A percentile compares a stretch with the other conserved stretches of the same genome.
These are phyloP conservation scores for Candida ovalis DNA, from an alignment of 805 yeast genomes.

Conservation along the genomic window DNA sequence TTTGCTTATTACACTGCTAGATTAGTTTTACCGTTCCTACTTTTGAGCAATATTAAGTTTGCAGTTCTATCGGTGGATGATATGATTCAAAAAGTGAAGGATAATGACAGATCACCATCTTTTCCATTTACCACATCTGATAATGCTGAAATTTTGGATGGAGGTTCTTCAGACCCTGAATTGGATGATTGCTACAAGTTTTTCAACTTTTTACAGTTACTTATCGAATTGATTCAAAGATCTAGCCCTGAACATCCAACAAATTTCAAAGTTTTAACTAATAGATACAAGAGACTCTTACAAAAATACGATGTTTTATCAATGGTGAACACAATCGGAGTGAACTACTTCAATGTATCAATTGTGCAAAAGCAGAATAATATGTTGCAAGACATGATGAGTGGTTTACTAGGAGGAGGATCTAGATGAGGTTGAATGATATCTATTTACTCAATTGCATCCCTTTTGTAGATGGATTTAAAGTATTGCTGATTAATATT, in stretches of 20 bases:
- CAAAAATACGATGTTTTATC: constrained; percentile 16
- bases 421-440: not conserved
- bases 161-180: constrained; percentile 12
- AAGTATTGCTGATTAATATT: not conserved
- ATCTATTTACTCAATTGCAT: not conserved
- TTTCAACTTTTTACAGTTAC: constrained; percentile 66
- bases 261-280: constrained; percentile 41
- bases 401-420: constrained; percentile 52
- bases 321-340: constrained; percentile 29
- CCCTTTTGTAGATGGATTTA: no score
- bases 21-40: constrained; percentile 71
- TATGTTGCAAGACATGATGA: constrained; percentile 72
- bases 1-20: constrained; percentile 37
- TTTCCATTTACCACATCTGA: constrained; percentile 17
- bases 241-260: constrained; percentile 34
- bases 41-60: constrained; percentile 61
- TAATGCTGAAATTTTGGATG: constrained; percentile 32
- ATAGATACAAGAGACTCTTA: constrained; percentile 32
- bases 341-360: constrained; percentile 26
- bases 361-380: constrained; percentile 48
- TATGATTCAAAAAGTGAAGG: constrained; percentile 34
- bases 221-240: constrained; percentile 55
- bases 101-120: constrained; percentile 14
- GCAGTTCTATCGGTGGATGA: constrained; percentile 41
- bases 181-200: constrained; percentile 37